Base-by-base conservation (phyloP, 2,329 filamentous ascomycete species). In the Neophaeococcomyces aloes region DNA sequence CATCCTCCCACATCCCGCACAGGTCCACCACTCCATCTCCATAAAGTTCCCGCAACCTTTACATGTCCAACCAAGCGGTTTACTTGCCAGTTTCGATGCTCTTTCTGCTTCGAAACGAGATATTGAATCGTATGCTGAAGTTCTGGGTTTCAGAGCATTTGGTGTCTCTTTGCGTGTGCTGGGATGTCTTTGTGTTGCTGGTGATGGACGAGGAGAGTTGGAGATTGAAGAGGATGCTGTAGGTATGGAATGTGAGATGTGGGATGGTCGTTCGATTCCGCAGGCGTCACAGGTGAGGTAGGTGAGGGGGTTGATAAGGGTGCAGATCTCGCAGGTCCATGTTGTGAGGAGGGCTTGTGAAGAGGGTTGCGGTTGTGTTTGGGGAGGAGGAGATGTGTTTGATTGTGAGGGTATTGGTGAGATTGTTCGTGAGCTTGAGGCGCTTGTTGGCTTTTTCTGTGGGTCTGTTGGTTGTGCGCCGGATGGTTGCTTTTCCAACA, bases 21-120 rank as follows among this genome's bases (percentile, higher is more conserved):
- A 81, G 3, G 75, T 79, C 76, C 76, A 80, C 75, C 76, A 81
- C 52, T 75, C 62, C 15, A 67, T 69, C 57, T 80, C 77, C 75
- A 79, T 80, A 47, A 77, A 80, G 1, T 70, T 69, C 4, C 74
- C 73, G 48, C 78, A 81, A 4, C 63, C 60, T 40, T 64, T 53
- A 56, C 78, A 81, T 42, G 70, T 64, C 78, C 78, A 81, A 1
- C 75, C 76, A 15, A 78, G 53, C 2, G 71, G 68, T 32, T 67
- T 60, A 25, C 63, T 74, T 17, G 76, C 54, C 3, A 68, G 66
- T 35, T 69, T 61, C 30, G 64, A 65, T 15, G 62, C 62, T n/a
- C 60, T 60, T 18, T 65, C 65, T 17, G 62, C 61, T 29, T 70
- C 61, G 21, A 67, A 52, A 4, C 54, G 53, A 11, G 59, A 55